These are phyloP conservation scores for Porodaedalea pini DNA, from an alignment of 1,284 basidiomycete species.

Conservation along the genomic window DNA sequence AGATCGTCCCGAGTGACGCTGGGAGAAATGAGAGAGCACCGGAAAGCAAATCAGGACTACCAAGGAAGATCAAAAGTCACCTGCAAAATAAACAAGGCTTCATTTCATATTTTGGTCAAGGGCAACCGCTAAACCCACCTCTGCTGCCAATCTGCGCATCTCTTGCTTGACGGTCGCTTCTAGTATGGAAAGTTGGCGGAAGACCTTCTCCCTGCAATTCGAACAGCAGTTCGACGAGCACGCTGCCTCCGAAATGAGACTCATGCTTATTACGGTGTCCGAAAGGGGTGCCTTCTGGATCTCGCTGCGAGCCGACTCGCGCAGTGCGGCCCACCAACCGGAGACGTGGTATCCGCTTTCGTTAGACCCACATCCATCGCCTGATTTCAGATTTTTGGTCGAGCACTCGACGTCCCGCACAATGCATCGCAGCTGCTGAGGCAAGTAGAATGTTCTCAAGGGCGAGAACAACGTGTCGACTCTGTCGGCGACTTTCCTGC, in stretches of 20 bases:
- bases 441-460: neutral
- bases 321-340: constrained; percentile 3
- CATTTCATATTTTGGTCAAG: neutral
- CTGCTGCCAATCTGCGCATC: neutral
- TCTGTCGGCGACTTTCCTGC: constrained; percentile 3
- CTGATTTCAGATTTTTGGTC: neutral
- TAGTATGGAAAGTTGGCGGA: neutral
- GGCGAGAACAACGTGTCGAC: constrained; percentile 12
- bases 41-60: neutral
- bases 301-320: constrained; percentile 4
- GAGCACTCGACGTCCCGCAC: constrained; percentile 10
- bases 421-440: neutral
- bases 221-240: neutral
- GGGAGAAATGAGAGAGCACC: neutral
- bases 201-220: neutral
- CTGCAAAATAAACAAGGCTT: neutral
- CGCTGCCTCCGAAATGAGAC: neutral
- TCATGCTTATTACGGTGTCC: neutral
- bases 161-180: neutral
- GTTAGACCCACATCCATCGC: constrained; percentile 5
- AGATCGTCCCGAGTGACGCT: neutral
- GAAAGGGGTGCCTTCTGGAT: constrained; percentile 5
- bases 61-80: neutral
- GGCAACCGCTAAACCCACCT: neutral
- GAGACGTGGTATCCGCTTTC: neutral